These are phyloP conservation scores for Isochrysis galbana DNA, from an alignment of 78 protist genomes.

Conservation along the genomic window DNA sequence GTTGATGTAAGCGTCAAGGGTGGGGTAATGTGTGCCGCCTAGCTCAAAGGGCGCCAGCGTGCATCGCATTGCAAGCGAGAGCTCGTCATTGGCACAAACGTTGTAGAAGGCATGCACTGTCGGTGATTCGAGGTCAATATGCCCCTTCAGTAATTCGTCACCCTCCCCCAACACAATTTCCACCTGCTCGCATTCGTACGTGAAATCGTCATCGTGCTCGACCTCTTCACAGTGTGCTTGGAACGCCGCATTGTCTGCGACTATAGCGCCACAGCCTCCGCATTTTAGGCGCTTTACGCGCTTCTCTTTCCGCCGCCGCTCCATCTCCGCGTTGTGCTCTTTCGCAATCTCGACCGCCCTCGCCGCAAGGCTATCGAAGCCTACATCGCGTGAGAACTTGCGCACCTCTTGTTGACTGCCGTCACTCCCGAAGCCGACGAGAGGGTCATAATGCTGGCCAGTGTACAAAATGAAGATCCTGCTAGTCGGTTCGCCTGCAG, in stretches of 20 bases:
- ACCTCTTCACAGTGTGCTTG: not conserved
- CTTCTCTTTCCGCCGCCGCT: not conserved
- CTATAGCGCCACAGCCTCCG: not conserved
- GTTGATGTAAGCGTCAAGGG: not conserved
- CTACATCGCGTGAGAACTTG: not conserved
- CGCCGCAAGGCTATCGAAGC: not conserved
- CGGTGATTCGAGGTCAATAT: not conserved
- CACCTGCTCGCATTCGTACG: slow-evolving; percentile 12
- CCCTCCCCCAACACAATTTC: not conserved
- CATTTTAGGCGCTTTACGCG: not conserved
- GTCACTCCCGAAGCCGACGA: not conserved
- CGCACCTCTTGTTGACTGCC: not conserved
- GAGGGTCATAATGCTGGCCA: not conserved
- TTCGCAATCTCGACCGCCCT: not conserved
- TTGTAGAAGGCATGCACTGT: not conserved
- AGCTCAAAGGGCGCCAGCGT: not conserved
- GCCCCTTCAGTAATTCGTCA: not conserved
- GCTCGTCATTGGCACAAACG: not conserved
- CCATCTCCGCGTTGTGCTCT: not conserved
- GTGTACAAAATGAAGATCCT: not conserved
- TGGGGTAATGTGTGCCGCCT: not conserved
- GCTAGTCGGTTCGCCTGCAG: not conserved
- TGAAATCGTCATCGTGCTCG: slow-evolving; percentile 1
- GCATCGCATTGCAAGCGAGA: not conserved
- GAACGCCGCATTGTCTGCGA: not conserved